phyloP scores from a whole-genome alignment of 2,329 filamentous ascomycete species.

The Nectriaceae sp. region DNA sequence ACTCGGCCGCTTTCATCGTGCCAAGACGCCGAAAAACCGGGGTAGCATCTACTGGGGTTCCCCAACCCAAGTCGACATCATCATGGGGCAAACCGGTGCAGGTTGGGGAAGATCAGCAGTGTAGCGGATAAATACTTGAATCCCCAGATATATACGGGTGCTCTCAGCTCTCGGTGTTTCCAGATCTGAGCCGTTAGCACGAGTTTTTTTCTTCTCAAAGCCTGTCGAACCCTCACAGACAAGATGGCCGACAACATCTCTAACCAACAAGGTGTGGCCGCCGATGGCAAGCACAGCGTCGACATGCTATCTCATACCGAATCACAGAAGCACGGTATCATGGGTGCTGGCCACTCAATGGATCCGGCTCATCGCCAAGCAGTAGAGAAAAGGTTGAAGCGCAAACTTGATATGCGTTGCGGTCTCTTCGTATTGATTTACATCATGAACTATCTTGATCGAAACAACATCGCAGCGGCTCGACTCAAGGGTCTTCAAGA shows the following conservation, averaged over 20 bases:
- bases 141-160: too few relatives aligned
- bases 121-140: background rate
- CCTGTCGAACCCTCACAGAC: too few relatives aligned
- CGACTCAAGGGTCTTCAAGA: constrained; percentile 64
- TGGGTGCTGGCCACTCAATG: constrained; percentile 10
- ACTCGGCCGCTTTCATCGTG: background rate
- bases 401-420: constrained; percentile 71
- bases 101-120: background rate
- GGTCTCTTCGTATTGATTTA: constrained; percentile 74
- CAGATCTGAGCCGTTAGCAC: too few relatives aligned
- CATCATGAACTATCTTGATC: constrained; percentile 71
- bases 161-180: too few relatives aligned
- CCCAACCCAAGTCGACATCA: background rate
- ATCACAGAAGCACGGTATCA: background rate
- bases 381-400: constrained; percentile 66
- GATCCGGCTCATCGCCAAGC: constrained; percentile 51
- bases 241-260: background rate
- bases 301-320: background rate
- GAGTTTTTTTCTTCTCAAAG: too few relatives aligned
- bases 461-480: constrained; percentile 69
- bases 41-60: background rate
- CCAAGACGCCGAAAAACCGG: constrained; percentile 1
- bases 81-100: background rate
- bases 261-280: background rate
- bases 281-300: background rate